Conservation (phyloP, 2,329 filamentous ascomycete species). For the Neobulgaria alba region DNA sequence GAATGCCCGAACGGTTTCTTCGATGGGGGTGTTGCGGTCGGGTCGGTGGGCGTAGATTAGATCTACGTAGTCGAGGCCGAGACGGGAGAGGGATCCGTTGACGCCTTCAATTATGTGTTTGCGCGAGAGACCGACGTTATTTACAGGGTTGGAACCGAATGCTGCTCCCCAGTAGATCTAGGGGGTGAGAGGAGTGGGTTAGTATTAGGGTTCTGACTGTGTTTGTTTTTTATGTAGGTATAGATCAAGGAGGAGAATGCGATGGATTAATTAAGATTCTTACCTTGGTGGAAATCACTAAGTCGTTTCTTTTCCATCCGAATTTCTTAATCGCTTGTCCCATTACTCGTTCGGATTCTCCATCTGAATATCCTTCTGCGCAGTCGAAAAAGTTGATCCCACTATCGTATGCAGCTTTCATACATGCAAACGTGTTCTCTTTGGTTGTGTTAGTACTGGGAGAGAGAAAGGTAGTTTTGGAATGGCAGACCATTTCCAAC, state of each 20-base stretch:
- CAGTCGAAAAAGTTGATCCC: constrained; percentile 52
- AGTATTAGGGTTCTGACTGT: too few relatives aligned
- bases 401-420: constrained; percentile 50
- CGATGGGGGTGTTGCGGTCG: constrained; percentile 49
- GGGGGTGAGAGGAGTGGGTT: too few relatives aligned
- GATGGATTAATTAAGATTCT: too few relatives aligned
- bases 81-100: constrained; percentile 47
- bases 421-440: constrained; percentile 51
- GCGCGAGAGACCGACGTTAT: constrained; percentile 58
- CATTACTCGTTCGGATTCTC: constrained; percentile 46
- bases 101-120: constrained; percentile 65
- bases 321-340: constrained; percentile 48
- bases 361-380: constrained; percentile 44
- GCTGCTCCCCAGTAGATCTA: constrained; percentile 57
- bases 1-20: constrained; percentile 55
- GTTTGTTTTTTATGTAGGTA: too few relatives aligned
- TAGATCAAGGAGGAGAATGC: too few relatives aligned
- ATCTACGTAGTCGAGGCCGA: constrained; percentile 50
- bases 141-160: constrained; percentile 52
- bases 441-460: neutral
- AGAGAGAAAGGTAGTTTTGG: neutral
- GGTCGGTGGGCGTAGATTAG: constrained; percentile 54
- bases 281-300: constrained; percentile 49
- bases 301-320: constrained; percentile 46
- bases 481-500: constrained; percentile 49